Evolutionary conservation across 805 yeast genomes (phyloP).

Genomic region (Komagataella ulmi): DNA sequence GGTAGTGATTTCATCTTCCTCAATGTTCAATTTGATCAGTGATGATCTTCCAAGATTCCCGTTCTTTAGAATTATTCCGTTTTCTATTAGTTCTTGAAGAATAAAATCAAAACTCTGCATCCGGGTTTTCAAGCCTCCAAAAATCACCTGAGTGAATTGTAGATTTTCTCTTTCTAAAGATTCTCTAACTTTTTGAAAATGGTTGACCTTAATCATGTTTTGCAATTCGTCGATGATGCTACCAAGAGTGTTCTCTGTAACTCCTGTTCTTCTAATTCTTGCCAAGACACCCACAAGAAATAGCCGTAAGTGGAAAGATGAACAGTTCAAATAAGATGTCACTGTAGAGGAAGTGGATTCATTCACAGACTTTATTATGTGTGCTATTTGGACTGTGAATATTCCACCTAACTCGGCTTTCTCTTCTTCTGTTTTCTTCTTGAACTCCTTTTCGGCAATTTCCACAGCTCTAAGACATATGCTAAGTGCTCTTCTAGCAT

Average conservation of each 20-base stretch:
- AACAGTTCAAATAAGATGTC: constrained; percentile 37
- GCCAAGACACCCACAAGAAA: constrained; percentile 57
- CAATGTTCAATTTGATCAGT: constrained; percentile 48
- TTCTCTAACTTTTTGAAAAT: constrained; percentile 16
- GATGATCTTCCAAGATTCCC: constrained; percentile 57
- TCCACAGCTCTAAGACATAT: constrained; percentile 86
- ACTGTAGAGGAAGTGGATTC: constrained; percentile 72
- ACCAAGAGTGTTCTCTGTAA: constrained; percentile 60
- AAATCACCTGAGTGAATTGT: constrained; percentile 13
- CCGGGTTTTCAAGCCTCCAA: constrained; percentile 22
- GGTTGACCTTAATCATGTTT: constrained; percentile 15
- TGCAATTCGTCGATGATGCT: constrained; percentile 70
- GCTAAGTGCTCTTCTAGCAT: constrained; percentile 84
- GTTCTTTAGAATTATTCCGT: constrained; percentile 65
- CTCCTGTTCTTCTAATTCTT: constrained; percentile 51
- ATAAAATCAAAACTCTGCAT: constrained; percentile 47
- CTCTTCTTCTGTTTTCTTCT: constrained; percentile 17
- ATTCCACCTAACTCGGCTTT: constrained; percentile 21
- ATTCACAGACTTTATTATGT: constrained; percentile 65
- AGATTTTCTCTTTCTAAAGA: constrained; percentile 10
- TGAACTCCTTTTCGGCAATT: constrained; percentile 57
- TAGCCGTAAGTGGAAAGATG: constrained; percentile 61
- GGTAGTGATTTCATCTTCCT: constrained; percentile 54
- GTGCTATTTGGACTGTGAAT: constrained; percentile 53
- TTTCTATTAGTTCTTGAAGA: constrained; percentile 59